Evolutionary conservation across 2,329 filamentous ascomycete genomes (phyloP), one percentile per base, ranked within the genome.

Genomic region (Stagonosporopsis rhizophila): DNA sequence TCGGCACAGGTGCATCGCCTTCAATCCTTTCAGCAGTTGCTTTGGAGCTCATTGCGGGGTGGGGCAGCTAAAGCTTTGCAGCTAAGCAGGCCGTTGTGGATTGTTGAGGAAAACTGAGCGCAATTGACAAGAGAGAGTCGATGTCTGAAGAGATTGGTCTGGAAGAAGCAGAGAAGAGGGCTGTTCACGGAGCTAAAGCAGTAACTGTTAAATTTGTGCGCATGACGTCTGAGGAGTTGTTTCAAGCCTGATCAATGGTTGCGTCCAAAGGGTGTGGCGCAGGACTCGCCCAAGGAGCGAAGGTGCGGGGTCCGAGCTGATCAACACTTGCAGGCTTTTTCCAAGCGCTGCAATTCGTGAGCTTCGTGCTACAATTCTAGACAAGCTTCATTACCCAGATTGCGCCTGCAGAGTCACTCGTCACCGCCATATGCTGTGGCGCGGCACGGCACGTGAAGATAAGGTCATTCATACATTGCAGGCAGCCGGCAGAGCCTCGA

Each of bases 211-310:
- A 51, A 47, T 27, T 35, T 51, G 56, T 51, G 46, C 38, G 59
- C 64, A 70, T 72, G 69, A 72, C 69, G 68, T 72, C 58, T 66
- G 62, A 63, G 60, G 54, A 49, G 49, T 48, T 51, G 52, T 61
- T 53, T 48, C 52, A 58, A 47, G 56, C 49, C 41, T 56, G 60
- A 50, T 58, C 44, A 58, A 62, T 62, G 58, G 51, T 55, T 54
- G 58, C 56, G 41, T 57, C 40, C 35, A 56, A 46, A 54, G 42
- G 37, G 47, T 69, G 68, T 69, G 68, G 69, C 68, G 68, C 65
- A 67, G 60, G 59, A 7, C 56, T 52, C 46, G 52, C 61, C 56
- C 58, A 64, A 57, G 56, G 48, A 58, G 50, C 53, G 54, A 58
- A 60, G 57, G 64, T 66, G 68, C 69, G 69, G 67, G 66, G 69